Percentiles rank a stretch among this genome's conserved stretches.
These are phyloP conservation scores for Stenogyne calaminthoides DNA, from an alignment of 305 asterid genomes.

Conservation along the genomic window DNA sequence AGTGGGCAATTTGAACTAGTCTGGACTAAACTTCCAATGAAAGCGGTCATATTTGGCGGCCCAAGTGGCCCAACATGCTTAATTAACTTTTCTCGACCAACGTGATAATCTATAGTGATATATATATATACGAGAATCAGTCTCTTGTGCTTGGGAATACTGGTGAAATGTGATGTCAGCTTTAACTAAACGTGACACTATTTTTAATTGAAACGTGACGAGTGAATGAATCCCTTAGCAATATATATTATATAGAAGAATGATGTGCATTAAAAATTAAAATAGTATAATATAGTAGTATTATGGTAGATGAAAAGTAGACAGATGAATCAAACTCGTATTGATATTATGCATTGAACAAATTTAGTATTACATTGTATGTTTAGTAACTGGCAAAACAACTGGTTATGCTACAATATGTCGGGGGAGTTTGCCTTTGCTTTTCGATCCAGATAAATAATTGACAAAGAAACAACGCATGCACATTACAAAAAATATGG, in stretches of 20 bases:
- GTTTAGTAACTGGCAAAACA: constrained; percentile 35
- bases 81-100: not conserved
- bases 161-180: too few relatives aligned
- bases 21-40: not conserved
- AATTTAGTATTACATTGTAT: constrained; percentile 16
- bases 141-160: too few relatives aligned
- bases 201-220: not conserved
- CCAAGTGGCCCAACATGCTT: not conserved
- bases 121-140: too few relatives aligned
- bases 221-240: not conserved
- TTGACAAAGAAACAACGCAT: constrained; percentile 27
- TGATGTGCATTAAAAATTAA: not conserved
- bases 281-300: not conserved
- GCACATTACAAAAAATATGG: constrained; percentile 46
- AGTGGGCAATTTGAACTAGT: not conserved
- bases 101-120: too few relatives aligned
- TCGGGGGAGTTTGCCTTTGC: constrained; percentile 29
- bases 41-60: not conserved
- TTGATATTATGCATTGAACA: not conserved
- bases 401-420: constrained; percentile 48
- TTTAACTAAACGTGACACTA: too few relatives aligned
- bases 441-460: constrained; percentile 29
- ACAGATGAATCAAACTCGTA: not conserved
- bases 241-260: not conserved
- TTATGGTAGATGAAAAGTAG: not conserved